phyloP scores from a whole-genome alignment of 2,329 filamentous ascomycete species.

The Colletotrichum viniferum region DNA sequence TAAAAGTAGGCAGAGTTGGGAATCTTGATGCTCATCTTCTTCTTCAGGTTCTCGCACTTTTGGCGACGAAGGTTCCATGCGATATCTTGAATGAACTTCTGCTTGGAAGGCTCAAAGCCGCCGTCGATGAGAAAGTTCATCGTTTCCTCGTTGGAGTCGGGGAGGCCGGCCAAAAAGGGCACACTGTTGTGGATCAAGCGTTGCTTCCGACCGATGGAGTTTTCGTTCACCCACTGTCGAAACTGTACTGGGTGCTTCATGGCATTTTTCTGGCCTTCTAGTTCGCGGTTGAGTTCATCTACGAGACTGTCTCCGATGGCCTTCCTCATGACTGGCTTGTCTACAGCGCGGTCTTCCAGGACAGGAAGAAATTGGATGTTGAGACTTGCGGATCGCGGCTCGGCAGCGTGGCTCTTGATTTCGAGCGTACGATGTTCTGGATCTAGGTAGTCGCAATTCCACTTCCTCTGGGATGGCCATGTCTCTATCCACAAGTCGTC shows the following conservation, averaged over 20 bases:
- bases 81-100: constrained; percentile 52
- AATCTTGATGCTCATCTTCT: constrained; percentile 65
- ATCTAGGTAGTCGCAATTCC: constrained; percentile 55
- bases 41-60: constrained; percentile 58
- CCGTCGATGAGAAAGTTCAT: constrained; percentile 60
- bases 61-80: constrained; percentile 51
- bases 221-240: constrained; percentile 57
- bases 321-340: constrained; percentile 46
- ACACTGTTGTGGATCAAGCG: constrained; percentile 43
- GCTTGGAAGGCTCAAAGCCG: constrained; percentile 60
- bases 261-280: constrained; percentile 55
- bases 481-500: constrained; percentile 69
- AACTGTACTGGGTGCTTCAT: constrained; percentile 55
- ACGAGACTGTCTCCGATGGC: constrained; percentile 54
- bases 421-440: constrained; percentile 67
- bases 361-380: constrained; percentile 75
- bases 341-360: constrained; percentile 62
- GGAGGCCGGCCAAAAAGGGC: constrained; percentile 54
- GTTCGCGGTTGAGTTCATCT: constrained; percentile 53
- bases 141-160: constrained; percentile 51
- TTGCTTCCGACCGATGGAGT: constrained; percentile 36
- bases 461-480: constrained; percentile 72
- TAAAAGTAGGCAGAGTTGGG: constrained; percentile 64
- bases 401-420: constrained; percentile 53
- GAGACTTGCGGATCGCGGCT: constrained; percentile 57